Percentiles rank a stretch among this genome's conserved stretches.
Evolutionary conservation across 768 basidiomycete species (phyloP).

Genomic region (Phaeotremella fagi): DNA sequence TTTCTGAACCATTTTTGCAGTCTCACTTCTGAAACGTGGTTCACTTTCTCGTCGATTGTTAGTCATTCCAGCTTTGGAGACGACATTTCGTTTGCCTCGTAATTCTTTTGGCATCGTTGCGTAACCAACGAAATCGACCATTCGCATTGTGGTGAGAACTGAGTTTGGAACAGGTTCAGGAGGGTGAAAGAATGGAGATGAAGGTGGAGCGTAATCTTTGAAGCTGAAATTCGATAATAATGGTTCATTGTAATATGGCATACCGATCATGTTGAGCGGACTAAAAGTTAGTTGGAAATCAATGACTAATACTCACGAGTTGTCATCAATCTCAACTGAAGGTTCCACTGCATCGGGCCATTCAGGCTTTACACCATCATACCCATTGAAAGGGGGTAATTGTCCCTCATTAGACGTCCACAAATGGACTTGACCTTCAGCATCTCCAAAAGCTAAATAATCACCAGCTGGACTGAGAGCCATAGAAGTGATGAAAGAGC

Average conservation of each 20-base stretch:
- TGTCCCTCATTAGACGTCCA: slow-evolving; percentile 62
- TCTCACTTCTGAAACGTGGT: slow-evolving; percentile 71
- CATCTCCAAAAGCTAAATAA: slow-evolving; percentile 90
- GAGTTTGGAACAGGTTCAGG: slow-evolving; percentile 74
- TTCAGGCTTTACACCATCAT: slow-evolving; percentile 70
- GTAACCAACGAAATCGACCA: slow-evolving; percentile 84
- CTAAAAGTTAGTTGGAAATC: slow-evolving; percentile 50
- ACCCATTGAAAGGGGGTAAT: slow-evolving; percentile 72
- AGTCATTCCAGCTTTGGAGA: slow-evolving; percentile 49
- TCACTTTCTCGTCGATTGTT: slow-evolving; percentile 49
- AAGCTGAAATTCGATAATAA: slow-evolving; percentile 62
- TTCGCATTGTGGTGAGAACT: slow-evolving; percentile 71
- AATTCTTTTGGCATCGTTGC: slow-evolving; percentile 81
- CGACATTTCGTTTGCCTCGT: slow-evolving; percentile 75
- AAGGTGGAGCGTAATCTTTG: slow-evolving; percentile 46
- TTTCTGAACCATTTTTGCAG: slow-evolving; percentile 32
- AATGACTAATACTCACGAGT: slow-evolving; percentile 58
- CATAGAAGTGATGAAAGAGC: slow-evolving; percentile 69
- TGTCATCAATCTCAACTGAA: slow-evolving; percentile 62
- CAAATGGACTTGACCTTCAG: slow-evolving; percentile 75
- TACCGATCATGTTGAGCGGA: slow-evolving; percentile 79
- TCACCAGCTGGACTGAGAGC: slow-evolving; percentile 79
- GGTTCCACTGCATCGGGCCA: slow-evolving; percentile 73
- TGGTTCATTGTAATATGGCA: slow-evolving; percentile 71
- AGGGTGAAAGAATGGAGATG: slow-evolving; percentile 58